Conservation (phyloP, 1,284 basidiomycete species). For the Blastosporella zonata region DNA sequence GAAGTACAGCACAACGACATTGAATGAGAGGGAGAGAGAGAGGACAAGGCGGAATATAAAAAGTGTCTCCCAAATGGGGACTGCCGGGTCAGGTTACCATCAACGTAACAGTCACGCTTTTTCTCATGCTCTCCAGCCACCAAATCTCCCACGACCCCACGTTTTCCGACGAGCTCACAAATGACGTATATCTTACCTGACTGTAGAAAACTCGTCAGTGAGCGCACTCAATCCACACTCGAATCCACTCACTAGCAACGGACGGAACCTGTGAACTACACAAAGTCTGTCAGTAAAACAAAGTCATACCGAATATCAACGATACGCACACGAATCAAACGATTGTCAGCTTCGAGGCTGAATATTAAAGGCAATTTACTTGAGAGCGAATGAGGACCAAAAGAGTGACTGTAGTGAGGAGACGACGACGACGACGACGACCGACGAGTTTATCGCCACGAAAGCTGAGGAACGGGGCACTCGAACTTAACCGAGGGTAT, state of each 20-base stretch:
- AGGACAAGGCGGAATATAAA: constrained; percentile 33
- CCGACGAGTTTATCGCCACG: constrained; percentile 32
- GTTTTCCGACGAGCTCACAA: constrained; percentile 46
- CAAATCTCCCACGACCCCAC: constrained; percentile 48
- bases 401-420: constrained; percentile 52
- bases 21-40: constrained; percentile 31
- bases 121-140: constrained; percentile 14
- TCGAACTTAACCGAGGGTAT: constrained; percentile 53
- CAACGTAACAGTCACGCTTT: constrained; percentile 21
- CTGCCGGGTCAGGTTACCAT: constrained; percentile 23
- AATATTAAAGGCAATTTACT: constrained; percentile 29
- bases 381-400: constrained; percentile 34
- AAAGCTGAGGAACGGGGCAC: constrained; percentile 30
- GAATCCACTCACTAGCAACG: constrained; percentile 3
- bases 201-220: neutral
- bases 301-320: neutral
- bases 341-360: constrained; percentile 17
- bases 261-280: neutral
- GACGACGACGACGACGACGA: constrained; percentile 29
- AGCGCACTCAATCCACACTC: neutral
- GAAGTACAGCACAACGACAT: constrained; percentile 38
- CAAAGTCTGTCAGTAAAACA: neutral
- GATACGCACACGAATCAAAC: constrained; percentile 16
- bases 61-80: constrained; percentile 24
- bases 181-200: constrained; percentile 29